Conservation (phyloP, 495 filamentous ascomycete species). For the Podospora comata region DNA sequence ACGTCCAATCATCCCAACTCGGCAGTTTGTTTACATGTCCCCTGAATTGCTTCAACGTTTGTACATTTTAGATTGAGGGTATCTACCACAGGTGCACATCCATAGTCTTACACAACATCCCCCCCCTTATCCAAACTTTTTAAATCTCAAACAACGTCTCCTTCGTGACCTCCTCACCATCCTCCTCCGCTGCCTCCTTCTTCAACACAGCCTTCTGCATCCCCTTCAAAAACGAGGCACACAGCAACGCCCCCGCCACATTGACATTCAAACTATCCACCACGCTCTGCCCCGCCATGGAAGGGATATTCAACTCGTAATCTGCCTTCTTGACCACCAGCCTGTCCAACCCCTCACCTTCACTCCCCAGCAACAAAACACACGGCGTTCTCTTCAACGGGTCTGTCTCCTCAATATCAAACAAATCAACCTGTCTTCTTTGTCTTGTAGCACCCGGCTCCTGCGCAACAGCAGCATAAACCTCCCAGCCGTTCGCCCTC, state of each 20-base stretch:
- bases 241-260: constrained; percentile 75
- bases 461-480: constrained; percentile 63
- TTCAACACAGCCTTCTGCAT: constrained; percentile 22
- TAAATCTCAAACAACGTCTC: constrained; percentile 24
- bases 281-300: constrained; percentile 35
- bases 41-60: neutral
- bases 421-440: constrained; percentile 31
- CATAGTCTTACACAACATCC: constrained; percentile 18
- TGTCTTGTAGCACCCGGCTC: constrained; percentile 45
- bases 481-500: constrained; percentile 69
- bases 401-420: constrained; percentile 36
- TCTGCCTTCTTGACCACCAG: constrained; percentile 63
- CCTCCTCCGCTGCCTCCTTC: constrained; percentile 13
- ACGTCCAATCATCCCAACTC: constrained; percentile 1
- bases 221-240: constrained; percentile 52
- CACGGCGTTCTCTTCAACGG: constrained; percentile 61
- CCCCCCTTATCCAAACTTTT: constrained; percentile 1
- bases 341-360: constrained; percentile 68
- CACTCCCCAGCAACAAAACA: constrained; percentile 77
- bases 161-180: constrained; percentile 16
- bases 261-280: constrained; percentile 87
- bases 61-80: constrained; percentile 5
- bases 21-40: constrained; percentile 3
- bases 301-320: constrained; percentile 52
- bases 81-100: constrained; percentile 19